These are phyloP conservation scores for Xylaria sp. DNA, from an alignment of 2,329 filamentous ascomycete species.

Conservation along the genomic window DNA sequence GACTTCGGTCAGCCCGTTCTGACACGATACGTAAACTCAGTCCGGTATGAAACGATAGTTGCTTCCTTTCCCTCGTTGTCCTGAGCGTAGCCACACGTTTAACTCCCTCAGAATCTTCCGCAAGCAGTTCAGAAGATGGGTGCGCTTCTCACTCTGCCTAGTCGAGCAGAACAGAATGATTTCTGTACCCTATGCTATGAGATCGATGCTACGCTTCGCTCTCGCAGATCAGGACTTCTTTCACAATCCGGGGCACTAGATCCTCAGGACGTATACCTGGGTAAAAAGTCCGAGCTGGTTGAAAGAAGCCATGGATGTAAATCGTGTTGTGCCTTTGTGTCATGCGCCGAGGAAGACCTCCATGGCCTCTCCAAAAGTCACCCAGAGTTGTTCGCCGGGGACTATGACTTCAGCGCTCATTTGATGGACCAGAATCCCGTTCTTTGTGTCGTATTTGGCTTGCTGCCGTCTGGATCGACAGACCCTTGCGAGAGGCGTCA, in stretches of 20 bases:
- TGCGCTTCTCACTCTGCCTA: background rate
- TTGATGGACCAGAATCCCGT: slow-evolving; percentile 10
- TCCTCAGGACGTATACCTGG: slow-evolving; percentile 10
- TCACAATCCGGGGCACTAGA: background rate
- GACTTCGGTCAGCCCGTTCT: background rate
- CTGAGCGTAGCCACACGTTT: background rate
- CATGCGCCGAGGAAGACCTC: slow-evolving; percentile 16
- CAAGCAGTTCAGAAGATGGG: background rate
- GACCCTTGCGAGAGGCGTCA: slow-evolving; percentile 3
- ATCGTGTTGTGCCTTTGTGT: slow-evolving; percentile 11
- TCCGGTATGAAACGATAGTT: background rate
- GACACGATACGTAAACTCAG: background rate
- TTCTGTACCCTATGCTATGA: slow-evolving; percentile 14
- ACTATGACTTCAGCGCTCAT: slow-evolving; percentile 26
- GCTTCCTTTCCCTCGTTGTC: background rate
- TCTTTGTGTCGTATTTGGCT: slow-evolving; percentile 14
- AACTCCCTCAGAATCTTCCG: too few relatives aligned
- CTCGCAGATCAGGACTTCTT: background rate
- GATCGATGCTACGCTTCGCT: slow-evolving; percentile 10
- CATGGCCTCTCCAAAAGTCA: background rate
- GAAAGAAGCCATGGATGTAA: slow-evolving; percentile 7
- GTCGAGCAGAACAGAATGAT: background rate
- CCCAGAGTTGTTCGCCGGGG: background rate
- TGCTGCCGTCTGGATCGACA: slow-evolving; percentile 1
- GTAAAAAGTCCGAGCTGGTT: slow-evolving; percentile 21